Evolutionary conservation across 1,284 basidiomycete species (phyloP).

Genomic region (Anthracocystis setariae): DNA sequence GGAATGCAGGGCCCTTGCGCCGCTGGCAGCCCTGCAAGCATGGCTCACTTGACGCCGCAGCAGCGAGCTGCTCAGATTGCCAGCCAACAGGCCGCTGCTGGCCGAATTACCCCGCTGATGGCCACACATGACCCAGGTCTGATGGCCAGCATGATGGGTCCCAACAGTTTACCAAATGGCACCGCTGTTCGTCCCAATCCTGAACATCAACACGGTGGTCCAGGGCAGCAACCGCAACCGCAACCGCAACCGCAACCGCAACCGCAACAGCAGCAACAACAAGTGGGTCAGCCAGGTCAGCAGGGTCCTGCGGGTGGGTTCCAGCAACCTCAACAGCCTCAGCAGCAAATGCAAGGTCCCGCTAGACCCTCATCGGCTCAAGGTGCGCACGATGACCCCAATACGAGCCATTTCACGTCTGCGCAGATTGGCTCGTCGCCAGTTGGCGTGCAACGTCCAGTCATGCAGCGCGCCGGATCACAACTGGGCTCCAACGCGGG

Average conservation of each 20-base stretch:
- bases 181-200: slow-evolving; percentile 24
- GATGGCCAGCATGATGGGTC: slow-evolving; percentile 61
- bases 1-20: slow-evolving; percentile 20
- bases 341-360: slow-evolving; percentile 28
- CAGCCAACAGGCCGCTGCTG: slow-evolving; percentile 45
- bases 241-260: slow-evolving; percentile 36
- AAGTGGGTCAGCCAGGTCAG: slow-evolving; percentile 26
- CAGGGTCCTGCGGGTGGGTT: slow-evolving; percentile 20
- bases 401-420: slow-evolving; percentile 34
- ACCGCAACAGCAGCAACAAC: slow-evolving; percentile 44
- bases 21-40: slow-evolving; percentile 39
- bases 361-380: slow-evolving; percentile 38
- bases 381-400: slow-evolving; percentile 29
- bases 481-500: slow-evolving; percentile 29
- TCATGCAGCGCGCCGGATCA: slow-evolving; percentile 41
- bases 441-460: slow-evolving; percentile 40
- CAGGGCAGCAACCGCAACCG: slow-evolving; percentile 38
- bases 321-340: slow-evolving; percentile 36
- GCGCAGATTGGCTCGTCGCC: slow-evolving; percentile 51
- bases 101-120: slow-evolving; percentile 54
- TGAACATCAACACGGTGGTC: slow-evolving; percentile 40
- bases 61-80: slow-evolving; percentile 51
- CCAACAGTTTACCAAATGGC: slow-evolving; percentile 41
- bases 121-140: slow-evolving; percentile 58
- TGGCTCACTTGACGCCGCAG: slow-evolving; percentile 46